phyloP scores from a whole-genome alignment of 1,284 basidiomycete genomes.

The Agaricales sp. region DNA sequence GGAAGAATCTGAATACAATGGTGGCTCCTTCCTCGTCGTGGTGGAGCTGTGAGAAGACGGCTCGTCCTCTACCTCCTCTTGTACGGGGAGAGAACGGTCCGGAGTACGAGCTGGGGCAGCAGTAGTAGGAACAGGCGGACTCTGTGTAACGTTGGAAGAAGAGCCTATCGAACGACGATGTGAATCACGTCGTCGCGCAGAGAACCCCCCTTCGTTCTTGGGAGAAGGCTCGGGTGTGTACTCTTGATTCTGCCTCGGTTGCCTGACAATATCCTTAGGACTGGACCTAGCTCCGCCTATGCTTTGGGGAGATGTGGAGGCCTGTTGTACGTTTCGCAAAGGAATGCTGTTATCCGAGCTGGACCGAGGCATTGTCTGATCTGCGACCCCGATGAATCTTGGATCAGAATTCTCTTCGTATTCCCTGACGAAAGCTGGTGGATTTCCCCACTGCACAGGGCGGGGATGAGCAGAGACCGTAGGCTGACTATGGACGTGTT shows the following conservation, averaged over 20 bases:
- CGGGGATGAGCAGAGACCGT: not conserved
- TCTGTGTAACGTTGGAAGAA: slow-evolving; percentile 11
- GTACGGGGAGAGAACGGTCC: slow-evolving; percentile 58
- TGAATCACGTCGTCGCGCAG: not conserved
- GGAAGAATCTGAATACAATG: not conserved
- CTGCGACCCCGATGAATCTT: not conserved
- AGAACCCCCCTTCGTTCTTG: not conserved
- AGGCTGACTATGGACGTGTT: slow-evolving; percentile 1
- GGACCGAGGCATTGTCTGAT: not conserved
- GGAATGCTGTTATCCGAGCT: not conserved
- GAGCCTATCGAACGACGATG: not conserved
- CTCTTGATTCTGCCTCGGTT: not conserved
- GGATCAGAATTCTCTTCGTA: not conserved
- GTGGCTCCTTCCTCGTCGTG: not conserved
- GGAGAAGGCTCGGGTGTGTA: not conserved
- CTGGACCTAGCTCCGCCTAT: not conserved
- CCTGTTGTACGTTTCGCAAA: not conserved
- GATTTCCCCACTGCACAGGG: not conserved
- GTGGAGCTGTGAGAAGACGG: not conserved
- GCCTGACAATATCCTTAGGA: not conserved
- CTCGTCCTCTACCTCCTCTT: slow-evolving; percentile 69
- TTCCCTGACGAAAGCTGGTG: not conserved
- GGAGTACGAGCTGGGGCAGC: slow-evolving; percentile 36
- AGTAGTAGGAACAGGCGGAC: not conserved
- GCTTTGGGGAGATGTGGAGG: not conserved